Percentiles rank a stretch among this genome's conserved stretches.
Evolutionary conservation across 371 early-diverging fungal species (phyloP).

Genomic region (Circinella umbellata): DNA sequence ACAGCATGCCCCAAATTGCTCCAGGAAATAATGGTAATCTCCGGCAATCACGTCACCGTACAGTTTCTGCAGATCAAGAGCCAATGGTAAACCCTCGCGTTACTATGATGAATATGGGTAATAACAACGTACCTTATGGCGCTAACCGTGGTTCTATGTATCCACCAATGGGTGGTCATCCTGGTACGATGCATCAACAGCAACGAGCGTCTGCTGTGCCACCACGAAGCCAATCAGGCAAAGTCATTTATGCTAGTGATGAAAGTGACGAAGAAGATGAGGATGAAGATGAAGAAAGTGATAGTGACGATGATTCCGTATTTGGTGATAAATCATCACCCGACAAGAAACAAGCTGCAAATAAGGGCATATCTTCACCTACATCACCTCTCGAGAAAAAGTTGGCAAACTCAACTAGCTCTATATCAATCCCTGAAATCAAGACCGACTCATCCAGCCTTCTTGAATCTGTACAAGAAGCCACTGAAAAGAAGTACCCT

Average conservation of each 20-base stretch:
- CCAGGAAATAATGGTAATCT: not conserved
- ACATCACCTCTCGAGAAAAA: not conserved
- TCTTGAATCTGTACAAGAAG: not conserved
- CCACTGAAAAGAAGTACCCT: not conserved
- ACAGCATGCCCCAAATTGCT: constrained; percentile 23
- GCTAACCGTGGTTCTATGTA: constrained; percentile 11
- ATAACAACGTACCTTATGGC: not conserved
- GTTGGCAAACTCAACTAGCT: not conserved
- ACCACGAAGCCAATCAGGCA: constrained; percentile 21
- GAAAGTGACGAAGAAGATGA: constrained; percentile 39
- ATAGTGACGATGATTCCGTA: constrained; percentile 33
- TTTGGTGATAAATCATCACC: constrained; percentile 13
- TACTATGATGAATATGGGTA: constrained; percentile 20
- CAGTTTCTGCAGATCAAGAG: constrained; percentile 16
- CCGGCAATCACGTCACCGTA: constrained; percentile 14
- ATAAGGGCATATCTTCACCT: constrained; percentile 11
- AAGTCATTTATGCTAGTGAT: constrained; percentile 45
- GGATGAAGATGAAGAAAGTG: constrained; percentile 33
- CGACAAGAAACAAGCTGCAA: constrained; percentile 8
- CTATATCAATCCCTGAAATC: constrained; percentile 11
- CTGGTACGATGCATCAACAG: constrained; percentile 9
- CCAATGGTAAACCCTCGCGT: constrained; percentile 2
- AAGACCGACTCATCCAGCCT: constrained; percentile 8
- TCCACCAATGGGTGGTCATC: not conserved
- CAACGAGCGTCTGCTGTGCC: constrained; percentile 8